Conservation (phyloP, 225 moss, liverwort and hornwort genomes). For the Polytrichum formosum region DNA sequence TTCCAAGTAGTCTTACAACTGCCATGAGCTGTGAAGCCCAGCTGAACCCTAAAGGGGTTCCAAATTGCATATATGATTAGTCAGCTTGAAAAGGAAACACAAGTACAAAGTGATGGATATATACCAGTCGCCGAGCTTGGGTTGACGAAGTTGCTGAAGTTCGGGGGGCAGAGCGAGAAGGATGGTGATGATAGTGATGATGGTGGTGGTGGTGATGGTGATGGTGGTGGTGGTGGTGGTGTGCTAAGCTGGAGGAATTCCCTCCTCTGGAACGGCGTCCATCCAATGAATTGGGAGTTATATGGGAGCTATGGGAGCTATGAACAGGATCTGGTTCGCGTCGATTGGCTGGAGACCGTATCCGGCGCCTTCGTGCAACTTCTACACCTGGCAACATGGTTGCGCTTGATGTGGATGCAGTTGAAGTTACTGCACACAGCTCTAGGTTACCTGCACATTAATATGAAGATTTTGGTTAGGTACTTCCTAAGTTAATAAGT, state of each 20-base stretch:
- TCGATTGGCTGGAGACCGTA: constrained; percentile 46
- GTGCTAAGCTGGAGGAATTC: constrained; percentile 54
- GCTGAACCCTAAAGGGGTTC: no score
- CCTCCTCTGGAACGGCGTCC: constrained; percentile 45
- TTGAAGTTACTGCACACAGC: not conserved
- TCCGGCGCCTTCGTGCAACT: constrained; percentile 85
- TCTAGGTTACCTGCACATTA: not conserved
- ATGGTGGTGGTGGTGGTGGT: constrained; percentile 69
- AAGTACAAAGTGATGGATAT: constrained; percentile 8
- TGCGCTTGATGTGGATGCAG: not conserved
- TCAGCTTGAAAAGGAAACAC: not conserved
- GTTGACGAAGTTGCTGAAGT: constrained; percentile 33
- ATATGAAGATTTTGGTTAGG: no score
- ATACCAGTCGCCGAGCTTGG: constrained; percentile 62
- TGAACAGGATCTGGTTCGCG: constrained; percentile 60
- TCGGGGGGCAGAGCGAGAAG: constrained; percentile 55
- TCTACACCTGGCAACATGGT: constrained; percentile 90
- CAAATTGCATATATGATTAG: constrained; percentile 5
- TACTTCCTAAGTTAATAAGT: no score
- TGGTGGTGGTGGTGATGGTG: constrained; percentile 64
- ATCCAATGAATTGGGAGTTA: constrained; percentile 36
- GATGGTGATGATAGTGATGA: constrained; percentile 49
- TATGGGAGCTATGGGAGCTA: constrained; percentile 23
- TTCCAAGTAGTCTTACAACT: constrained; percentile 8
- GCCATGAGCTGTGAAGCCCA: no score